Evolutionary conservation across 192 early-diverging fungal species (phyloP).

Genomic region (Pilaira anomala): DNA sequence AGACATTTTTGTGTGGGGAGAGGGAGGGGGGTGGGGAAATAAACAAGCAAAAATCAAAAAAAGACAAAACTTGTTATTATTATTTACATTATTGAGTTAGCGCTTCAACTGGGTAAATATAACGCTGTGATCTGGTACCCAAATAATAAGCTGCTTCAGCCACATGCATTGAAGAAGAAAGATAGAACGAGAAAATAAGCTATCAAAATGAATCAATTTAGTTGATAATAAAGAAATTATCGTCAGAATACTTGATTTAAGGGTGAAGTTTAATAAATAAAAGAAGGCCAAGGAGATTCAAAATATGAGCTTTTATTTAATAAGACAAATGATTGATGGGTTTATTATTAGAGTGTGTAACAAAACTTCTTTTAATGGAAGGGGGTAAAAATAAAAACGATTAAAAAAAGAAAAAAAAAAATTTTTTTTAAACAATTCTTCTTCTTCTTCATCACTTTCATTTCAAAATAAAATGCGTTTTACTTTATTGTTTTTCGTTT

Average conservation of each 20-base stretch:
- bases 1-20: not conserved
- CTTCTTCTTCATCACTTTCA: not conserved
- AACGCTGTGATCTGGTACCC: too few species aligned
- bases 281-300: too few species aligned
- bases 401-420: slow-evolving; percentile 6
- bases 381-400: not conserved
- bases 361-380: not conserved
- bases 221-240: too few species aligned
- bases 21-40: too few species aligned
- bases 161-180: not conserved
- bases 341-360: not conserved
- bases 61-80: slow-evolving; percentile 2
- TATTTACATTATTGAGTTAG: too few species aligned
- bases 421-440: slow-evolving; percentile 13
- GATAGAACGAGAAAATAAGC: too few species aligned
- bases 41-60: not conserved
- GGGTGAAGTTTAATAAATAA: too few species aligned
- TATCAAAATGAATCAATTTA: too few species aligned
- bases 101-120: too few species aligned
- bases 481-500: slow-evolving; percentile 1
- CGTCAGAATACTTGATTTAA: too few species aligned
- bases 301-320: too few species aligned
- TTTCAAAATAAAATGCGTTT: slow-evolving; percentile 7
- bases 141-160: too few species aligned
- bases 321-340: not conserved